Base-by-base conservation (phyloP, 1,284 basidiomycete genomes). In the Sanguinoderma infundibulare region DNA sequence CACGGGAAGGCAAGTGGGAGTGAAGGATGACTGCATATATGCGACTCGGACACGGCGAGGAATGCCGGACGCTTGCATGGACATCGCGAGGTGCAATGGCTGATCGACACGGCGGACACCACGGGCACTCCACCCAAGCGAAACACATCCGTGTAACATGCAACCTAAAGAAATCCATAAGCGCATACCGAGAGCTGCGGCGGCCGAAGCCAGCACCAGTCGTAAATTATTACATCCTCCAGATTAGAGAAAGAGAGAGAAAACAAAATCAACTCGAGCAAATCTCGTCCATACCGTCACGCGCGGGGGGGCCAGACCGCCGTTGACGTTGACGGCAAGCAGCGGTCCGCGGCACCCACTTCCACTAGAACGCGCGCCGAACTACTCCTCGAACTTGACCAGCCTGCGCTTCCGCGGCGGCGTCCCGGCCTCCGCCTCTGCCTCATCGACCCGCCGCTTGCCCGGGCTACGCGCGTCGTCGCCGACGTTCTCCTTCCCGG, bases 401-500 rank as follows among this genome's bases (percentile, higher is more conserved):
- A 66, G 44, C 52, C 61, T 59, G 26, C 65, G 65, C 60, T 62
- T 63, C 60, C 61, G 59, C 42, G 62, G 65, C 14, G 65, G 65
- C 26, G 65, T 66, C 10, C 58, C 65, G 12, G 55, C 46, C 44
- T 60, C 65, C 17, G 51, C 59, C 17, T 64, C 55, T 32, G 51
- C 59, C 17, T 64, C 55, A 32, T 42, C 52, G 10, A 61, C 57
- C 26, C 49, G 57, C 22, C 65, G 65, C 53, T 66, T 66, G 44
- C 55, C 60, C 22, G 62, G 46, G 24, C 42, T 51, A 40, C 2
- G 22, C 38, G 17, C 42, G 30, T 54, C 58, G 9, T 12, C 46
- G 12, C n/a, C 60, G 3, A 39, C 38, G 52, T 66, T 63, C 62
- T 66, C 65, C 55, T 63, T 66, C 9, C 49, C 57, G 7, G 61